phyloP scores from a whole-genome alignment of 2,329 filamentous ascomycete genomes.

The Fusarium sp. region DNA sequence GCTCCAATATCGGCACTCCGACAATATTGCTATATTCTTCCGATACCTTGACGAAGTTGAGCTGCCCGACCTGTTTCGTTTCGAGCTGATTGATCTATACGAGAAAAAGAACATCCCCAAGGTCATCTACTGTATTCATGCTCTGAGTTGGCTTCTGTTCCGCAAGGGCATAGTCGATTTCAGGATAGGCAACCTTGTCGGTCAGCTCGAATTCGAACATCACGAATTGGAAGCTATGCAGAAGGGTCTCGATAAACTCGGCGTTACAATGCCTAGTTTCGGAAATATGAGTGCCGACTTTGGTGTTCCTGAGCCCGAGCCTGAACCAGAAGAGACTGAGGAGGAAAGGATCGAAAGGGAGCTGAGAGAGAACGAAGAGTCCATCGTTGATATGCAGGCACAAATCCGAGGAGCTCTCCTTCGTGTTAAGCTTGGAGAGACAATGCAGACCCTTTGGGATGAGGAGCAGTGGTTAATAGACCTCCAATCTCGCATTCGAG shows the following conservation, averaged over 20 bases:
- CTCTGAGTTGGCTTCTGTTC: constrained; percentile 95
- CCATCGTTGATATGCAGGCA: constrained; percentile 83
- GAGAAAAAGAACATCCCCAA: constrained; percentile 99
- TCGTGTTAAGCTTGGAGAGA: constrained; percentile 78
- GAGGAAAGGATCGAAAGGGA: constrained; percentile 88
- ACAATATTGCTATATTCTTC: constrained; percentile 98
- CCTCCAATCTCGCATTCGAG: constrained; percentile 86
- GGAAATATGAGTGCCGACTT: constrained; percentile 97
- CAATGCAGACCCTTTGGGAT: constrained; percentile 93
- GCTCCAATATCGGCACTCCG: constrained; percentile 93
- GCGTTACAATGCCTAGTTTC: constrained; percentile 96
- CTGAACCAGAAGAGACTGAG: constrained; percentile 85
- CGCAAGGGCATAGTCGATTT: constrained; percentile 95
- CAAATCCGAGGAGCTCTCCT: constrained; percentile 84
- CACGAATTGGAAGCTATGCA: constrained; percentile 97
- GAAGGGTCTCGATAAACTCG: constrained; percentile 94
- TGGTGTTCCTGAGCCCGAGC: constrained; percentile 77
- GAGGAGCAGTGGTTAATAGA: constrained; percentile 80
- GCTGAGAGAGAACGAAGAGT: constrained; percentile 76
- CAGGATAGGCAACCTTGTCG: constrained; percentile 94
- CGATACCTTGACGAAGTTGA: constrained; percentile 91
- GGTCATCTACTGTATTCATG: constrained; percentile 98
- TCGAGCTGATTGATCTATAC: constrained; percentile 96
- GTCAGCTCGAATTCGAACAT: constrained; percentile 96
- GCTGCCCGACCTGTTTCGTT: constrained; percentile 93